Evolutionary conservation across 257 asterid species (phyloP).

Genomic region (Cinchona pubescens): DNA sequence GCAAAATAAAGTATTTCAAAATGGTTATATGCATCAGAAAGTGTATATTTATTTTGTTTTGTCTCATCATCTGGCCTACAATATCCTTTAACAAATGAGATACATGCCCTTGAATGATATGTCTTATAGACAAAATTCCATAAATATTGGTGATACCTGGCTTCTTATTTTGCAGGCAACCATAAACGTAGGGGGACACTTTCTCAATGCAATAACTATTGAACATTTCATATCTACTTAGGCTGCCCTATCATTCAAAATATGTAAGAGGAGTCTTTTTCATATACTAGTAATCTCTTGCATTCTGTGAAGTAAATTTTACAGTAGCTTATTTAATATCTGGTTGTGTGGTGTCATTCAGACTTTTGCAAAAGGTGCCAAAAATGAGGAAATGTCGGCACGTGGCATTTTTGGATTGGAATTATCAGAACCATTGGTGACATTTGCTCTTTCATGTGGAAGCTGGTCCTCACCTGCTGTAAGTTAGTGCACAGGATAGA

Average conservation of each 20-base stretch:
- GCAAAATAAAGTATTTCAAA: background rate
- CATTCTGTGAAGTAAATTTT: background rate
- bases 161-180: constrained; percentile 52
- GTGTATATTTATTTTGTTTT: background rate
- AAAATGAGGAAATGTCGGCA: constrained; percentile 48
- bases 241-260: constrained; percentile 76
- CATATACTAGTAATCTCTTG: background rate
- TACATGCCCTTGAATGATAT: background rate
- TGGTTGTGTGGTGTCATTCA: constrained; percentile 25
- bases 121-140: background rate
- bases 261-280: constrained; percentile 39
- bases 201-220: constrained; percentile 62
- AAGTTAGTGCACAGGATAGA: constrained; percentile 31
- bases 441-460: constrained; percentile 95
- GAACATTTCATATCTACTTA: constrained; percentile 77
- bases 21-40: background rate
- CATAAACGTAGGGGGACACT: constrained; percentile 65
- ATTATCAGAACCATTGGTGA: constrained; percentile 74
- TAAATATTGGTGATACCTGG: background rate
- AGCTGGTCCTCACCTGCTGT: constrained; percentile 98
- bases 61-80: background rate
- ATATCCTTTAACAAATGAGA: background rate
- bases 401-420: constrained; percentile 61
- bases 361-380: constrained; percentile 59
- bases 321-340: background rate